Evolutionary conservation across 495 filamentous ascomycete species (phyloP), one percentile per base, ranked within the genome.

Genomic region (Trichoderma virens): DNA sequence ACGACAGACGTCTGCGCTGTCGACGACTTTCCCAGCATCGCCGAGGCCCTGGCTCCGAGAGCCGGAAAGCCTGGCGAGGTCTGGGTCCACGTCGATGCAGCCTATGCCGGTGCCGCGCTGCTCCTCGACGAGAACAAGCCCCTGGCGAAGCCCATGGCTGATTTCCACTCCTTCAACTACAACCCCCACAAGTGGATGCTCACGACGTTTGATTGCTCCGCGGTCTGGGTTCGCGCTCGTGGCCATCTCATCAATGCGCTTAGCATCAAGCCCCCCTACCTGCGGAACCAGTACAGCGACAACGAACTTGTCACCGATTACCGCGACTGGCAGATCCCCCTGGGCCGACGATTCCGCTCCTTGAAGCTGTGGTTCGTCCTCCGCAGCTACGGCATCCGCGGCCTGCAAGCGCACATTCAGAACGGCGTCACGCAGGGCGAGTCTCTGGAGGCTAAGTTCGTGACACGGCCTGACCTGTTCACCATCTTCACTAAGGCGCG

Each of bases 171-270:
- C 70, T 97, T 94, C 79, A 85, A 97, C 71, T 86, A 90, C 78
- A 98, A 98, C 76, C 89, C 97, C 89, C 94, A 97, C 79, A 98
- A 98, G 79, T 97, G 94, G 93, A 81, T 97, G 41, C 83, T 97
- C 16, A 91, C 91, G 47, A 96, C 96, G 76, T 97, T 98, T 70
- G 94, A 98, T 76, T 91, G 91, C 25, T 91, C 88, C 65, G 88
- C 88, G 65, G 80, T 96, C 23, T 97, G 82, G 73, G 86, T 97
- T 66, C 84, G 86, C 64, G 82, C 89, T 69, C 84, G 94, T 18
- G 76, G 77, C 28, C 86, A 91, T 70, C 82, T 98, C 30, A 89
- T 87, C 27, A 83, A 88, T 64, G 88, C 92, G 3, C 83, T 97
- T 32, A 88, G 86, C 70, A 88, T 97, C 73, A 90, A 88, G 63